Percentiles rank a stretch among this genome's conserved stretches.
Evolutionary conservation across 257 asterid genomes (phyloP).

Genomic region (Ajuga chamaepitys): DNA sequence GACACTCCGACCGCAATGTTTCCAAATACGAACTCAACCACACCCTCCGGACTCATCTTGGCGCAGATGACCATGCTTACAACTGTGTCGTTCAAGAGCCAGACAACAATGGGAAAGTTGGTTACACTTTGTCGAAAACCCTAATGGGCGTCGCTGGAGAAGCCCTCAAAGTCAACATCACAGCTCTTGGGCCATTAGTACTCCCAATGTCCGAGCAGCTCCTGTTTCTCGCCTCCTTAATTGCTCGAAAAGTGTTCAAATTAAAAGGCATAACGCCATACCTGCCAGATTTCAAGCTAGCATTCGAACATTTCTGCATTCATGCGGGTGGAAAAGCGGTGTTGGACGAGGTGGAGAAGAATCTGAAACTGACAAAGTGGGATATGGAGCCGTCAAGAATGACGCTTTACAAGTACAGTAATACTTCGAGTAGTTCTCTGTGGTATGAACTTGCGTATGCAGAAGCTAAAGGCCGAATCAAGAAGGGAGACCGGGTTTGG

Average conservation of each 20-base stretch:
- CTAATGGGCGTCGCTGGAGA: constrained; percentile 15
- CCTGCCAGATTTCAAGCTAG: constrained; percentile 32
- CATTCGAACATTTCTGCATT: constrained; percentile 32
- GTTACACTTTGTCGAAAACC: neutral
- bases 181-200: constrained; percentile 10
- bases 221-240: neutral
- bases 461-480: constrained; percentile 35
- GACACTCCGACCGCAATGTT: neutral
- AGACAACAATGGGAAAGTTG: constrained; percentile 3
- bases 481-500: constrained; percentile 24
- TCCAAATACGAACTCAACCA: constrained; percentile 17
- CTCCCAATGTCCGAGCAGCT: constrained; percentile 21
- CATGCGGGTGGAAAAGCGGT: constrained; percentile 32
- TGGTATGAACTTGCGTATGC: constrained; percentile 26
- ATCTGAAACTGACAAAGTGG: constrained; percentile 20
- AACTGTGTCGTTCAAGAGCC: constrained; percentile 11
- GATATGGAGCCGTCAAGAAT: constrained; percentile 39
- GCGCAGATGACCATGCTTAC: constrained; percentile 18
- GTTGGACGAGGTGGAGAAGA: constrained; percentile 28
- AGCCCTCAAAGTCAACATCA: constrained; percentile 15
- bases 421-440: constrained; percentile 24
- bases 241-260: constrained; percentile 16
- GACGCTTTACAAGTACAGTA: constrained; percentile 31
- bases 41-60: constrained; percentile 18
- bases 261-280: constrained; percentile 13